Conservation (phyloP, 192 early-diverging fungal species). For the Coemansia sp. region DNA sequence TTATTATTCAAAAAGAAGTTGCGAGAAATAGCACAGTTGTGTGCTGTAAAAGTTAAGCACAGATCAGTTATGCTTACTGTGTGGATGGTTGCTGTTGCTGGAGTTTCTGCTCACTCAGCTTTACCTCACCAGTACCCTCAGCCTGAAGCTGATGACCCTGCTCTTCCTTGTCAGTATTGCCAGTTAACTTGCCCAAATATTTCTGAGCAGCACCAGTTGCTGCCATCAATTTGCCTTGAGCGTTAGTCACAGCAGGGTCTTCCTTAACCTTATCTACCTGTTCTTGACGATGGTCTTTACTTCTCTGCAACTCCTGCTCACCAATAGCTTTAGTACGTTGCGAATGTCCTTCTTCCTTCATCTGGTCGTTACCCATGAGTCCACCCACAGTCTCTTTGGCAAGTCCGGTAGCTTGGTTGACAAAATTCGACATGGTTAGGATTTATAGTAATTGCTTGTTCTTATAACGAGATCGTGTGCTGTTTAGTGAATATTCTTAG, state of each 20-base stretch:
- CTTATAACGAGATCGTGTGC: background rate
- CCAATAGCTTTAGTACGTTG: slow-evolving; percentile 22
- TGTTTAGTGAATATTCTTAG: background rate
- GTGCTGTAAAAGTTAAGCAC: background rate
- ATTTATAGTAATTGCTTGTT: background rate
- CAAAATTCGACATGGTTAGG: slow-evolving; percentile 15
- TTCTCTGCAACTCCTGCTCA: slow-evolving; percentile 17
- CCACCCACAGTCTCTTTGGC: slow-evolving; percentile 25
- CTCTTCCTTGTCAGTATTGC: slow-evolving; percentile 14
- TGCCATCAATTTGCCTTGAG: background rate
- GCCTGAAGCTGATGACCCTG: slow-evolving; percentile 20
- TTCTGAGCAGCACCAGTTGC: slow-evolving; percentile 22
- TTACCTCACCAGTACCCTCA: slow-evolving; percentile 10
- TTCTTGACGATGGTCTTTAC: background rate
- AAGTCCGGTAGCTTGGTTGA: slow-evolving; percentile 20
- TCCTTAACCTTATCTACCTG: slow-evolving; percentile 4
- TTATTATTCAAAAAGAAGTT: background rate
- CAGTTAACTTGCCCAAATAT: slow-evolving; percentile 21
- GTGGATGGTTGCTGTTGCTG: background rate
- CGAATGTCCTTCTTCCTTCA: slow-evolving; percentile 8
- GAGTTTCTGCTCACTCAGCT: background rate
- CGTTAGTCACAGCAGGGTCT: background rate
- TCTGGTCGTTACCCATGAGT: slow-evolving; percentile 12
- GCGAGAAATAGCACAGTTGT: background rate
- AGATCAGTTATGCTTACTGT: background rate